These are phyloP conservation scores for Pterocarpus macrocarpus DNA, from an alignment of 306 rosid species.

Conservation along the genomic window DNA sequence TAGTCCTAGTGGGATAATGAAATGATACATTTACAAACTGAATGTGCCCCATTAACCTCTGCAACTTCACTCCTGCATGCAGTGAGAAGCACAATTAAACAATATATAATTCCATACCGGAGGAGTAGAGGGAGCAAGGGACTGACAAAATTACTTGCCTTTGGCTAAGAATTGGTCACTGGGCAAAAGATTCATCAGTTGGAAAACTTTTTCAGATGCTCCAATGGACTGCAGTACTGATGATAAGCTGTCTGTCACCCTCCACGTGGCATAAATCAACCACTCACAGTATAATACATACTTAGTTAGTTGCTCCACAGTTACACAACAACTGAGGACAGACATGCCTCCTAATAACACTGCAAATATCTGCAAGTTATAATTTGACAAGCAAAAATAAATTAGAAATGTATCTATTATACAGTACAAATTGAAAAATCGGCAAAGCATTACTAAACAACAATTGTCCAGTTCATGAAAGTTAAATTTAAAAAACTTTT, in stretches of 20 bases:
- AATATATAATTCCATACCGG: not conserved
- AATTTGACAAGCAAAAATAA: conserved; percentile 23
- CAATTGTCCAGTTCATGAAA: no score
- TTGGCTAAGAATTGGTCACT: conserved; percentile 67
- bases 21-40: conserved; percentile 76
- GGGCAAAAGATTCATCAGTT: conserved; percentile 68
- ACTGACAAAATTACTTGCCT: conserved; percentile 57
- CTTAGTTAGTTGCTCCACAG: conserved; percentile 84
- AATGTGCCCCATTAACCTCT: conserved; percentile 66
- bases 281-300: conserved; percentile 88
- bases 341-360: conserved; percentile 73
- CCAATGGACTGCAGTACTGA: conserved; percentile 85
- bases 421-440: no score
- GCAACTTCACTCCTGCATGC: conserved; percentile 69
- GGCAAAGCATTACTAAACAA: no score
- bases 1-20: conserved; percentile 67
- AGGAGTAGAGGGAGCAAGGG: not conserved
- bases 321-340: conserved; percentile 56
- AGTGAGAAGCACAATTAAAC: conserved; percentile 44
- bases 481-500: no score
- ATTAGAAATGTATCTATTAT: not conserved
- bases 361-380: conserved; percentile 68
- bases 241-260: conserved; percentile 75
- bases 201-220: conserved; percentile 74
- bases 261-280: conserved; percentile 91